Conservation (phyloP, 768 basidiomycete species). For the Lactarius hengduanensis region DNA sequence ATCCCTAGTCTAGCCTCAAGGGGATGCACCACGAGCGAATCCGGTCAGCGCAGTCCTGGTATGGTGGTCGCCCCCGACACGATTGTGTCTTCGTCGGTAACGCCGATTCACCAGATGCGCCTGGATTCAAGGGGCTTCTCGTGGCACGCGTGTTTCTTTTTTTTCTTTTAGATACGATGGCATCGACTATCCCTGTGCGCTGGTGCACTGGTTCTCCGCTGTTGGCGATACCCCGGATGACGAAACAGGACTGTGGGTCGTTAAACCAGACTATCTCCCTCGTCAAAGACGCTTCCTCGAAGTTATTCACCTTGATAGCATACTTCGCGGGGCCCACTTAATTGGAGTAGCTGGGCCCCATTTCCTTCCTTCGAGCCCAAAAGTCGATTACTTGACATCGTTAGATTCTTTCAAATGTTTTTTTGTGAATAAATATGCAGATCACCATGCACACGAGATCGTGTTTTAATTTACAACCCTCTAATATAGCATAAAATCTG, state of each 20-base stretch:
- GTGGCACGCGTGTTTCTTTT: not conserved
- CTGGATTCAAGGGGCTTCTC: not conserved
- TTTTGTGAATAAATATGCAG: not conserved
- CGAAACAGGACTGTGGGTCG: not conserved
- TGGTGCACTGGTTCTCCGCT: not conserved
- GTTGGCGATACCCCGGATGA: not conserved
- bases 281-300: not conserved
- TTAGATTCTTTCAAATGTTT: not conserved
- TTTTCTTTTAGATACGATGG: not conserved
- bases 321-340: not conserved
- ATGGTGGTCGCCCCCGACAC: not conserved
- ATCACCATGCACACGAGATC: not conserved
- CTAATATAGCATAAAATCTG: no score
- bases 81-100: no score
- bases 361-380: not conserved
- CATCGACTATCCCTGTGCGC: not conserved
- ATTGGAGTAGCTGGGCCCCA: not conserved
- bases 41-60: not conserved
- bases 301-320: not conserved
- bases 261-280: no score
- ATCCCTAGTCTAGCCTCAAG: not conserved
- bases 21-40: not conserved
- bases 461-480: not conserved
- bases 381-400: not conserved
- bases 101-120: not conserved